These are phyloP conservation scores for Thelonectria discophora DNA, from an alignment of 2,329 filamentous ascomycete genomes.

Conservation along the genomic window DNA sequence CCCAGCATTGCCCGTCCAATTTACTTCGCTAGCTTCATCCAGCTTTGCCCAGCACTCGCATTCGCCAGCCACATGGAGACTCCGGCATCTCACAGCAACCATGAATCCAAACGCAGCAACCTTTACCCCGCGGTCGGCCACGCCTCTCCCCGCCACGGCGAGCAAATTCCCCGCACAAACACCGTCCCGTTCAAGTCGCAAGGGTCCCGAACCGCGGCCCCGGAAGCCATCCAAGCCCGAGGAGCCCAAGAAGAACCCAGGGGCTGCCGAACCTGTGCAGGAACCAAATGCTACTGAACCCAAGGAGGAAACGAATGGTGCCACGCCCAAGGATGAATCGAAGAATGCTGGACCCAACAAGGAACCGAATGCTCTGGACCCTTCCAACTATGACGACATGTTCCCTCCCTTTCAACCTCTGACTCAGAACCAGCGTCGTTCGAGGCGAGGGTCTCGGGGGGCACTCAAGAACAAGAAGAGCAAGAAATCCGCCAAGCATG, in stretches of 20 bases:
- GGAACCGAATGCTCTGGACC: slow-evolving; percentile 26
- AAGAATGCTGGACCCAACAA: neutral
- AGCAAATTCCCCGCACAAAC: neutral
- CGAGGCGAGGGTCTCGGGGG: slow-evolving; percentile 8
- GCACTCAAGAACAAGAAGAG: neutral
- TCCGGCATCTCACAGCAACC: neutral
- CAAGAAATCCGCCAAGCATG: neutral
- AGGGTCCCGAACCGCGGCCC: neutral
- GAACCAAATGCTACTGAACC: neutral
- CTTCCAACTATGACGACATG: slow-evolving; percentile 37
- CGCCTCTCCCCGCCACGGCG: neutral
- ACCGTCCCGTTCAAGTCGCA: neutral
- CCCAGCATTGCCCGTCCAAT: neutral
- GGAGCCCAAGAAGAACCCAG: no score
- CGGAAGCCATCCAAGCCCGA: neutral
- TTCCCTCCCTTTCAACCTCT: slow-evolving; percentile 28
- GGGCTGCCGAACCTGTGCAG: neutral
- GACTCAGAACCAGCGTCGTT: no score
- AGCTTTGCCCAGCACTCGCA: neutral
- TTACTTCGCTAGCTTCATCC: neutral
- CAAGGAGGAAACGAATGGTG: no score
- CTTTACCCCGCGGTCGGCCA: slow-evolving; percentile 35
- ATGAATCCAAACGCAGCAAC: slow-evolving; percentile 45
- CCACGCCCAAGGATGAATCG: neutral
- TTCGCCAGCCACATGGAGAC: neutral